phyloP scores from a whole-genome alignment of 2,329 filamentous ascomycete genomes.

The Xylariales sp. region DNA sequence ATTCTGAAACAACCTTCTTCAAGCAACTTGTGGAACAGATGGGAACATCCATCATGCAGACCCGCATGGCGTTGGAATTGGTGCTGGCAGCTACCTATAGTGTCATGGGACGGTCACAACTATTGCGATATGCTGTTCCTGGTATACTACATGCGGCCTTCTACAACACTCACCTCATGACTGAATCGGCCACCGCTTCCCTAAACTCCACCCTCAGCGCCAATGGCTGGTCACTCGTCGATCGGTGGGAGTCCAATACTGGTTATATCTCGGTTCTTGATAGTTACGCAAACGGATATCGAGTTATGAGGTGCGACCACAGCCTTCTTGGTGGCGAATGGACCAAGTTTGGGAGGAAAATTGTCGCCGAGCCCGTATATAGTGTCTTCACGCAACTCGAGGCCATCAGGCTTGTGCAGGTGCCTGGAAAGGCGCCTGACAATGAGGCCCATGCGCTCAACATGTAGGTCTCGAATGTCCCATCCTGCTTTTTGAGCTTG shows the following conservation, averaged over 20 bases:
- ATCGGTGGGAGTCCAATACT: constrained; percentile 85
- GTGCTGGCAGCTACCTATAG: constrained; percentile 73
- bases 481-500: constrained; percentile 14
- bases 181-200: constrained; percentile 66
- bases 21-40: constrained; percentile 62
- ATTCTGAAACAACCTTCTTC: constrained; percentile 57
- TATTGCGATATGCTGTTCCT: constrained; percentile 75
- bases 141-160: constrained; percentile 77
- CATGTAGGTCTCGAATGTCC: constrained; percentile 68
- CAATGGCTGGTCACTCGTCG: constrained; percentile 79
- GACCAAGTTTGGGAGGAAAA: constrained; percentile 67
- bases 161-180: constrained; percentile 79
- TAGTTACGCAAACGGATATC: constrained; percentile 75
- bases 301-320: constrained; percentile 91
- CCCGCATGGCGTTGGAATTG: constrained; percentile 78
- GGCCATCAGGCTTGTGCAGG: constrained; percentile 83
- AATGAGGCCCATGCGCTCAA: constrained; percentile 82
- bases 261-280: constrained; percentile 94
- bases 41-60: constrained; percentile 72
- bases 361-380: constrained; percentile 87
- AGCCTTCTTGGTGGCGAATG: constrained; percentile 94
- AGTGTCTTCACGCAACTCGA: constrained; percentile 97
- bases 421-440: constrained; percentile 65
- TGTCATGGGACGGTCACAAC: constrained; percentile 74
- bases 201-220: constrained; percentile 74